Evolutionary conservation across 306 rosid genomes (phyloP).

Genomic region (Pachyrhizus erosus): DNA sequence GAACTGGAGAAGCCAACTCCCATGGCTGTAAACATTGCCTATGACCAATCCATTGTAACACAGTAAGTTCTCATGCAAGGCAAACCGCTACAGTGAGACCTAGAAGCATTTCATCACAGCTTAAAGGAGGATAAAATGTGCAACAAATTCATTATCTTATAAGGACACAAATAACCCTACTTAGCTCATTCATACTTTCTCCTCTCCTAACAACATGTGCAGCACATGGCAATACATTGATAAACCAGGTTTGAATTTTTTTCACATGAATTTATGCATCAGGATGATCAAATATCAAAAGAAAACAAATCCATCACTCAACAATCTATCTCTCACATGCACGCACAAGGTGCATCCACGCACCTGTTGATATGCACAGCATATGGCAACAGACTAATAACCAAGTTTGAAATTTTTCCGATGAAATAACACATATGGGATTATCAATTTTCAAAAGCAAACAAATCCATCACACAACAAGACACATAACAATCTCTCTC

Average conservation of each 20-base stretch:
- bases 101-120: conserved; percentile 2
- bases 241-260: conserved; percentile 1
- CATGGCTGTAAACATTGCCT: conserved; percentile 96
- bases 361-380: background rate
- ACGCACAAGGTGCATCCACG: background rate
- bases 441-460: too few species aligned
- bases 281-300: conserved; percentile 17
- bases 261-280: conserved; percentile 15
- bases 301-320: conserved; percentile 4
- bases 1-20: conserved; percentile 85
- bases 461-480: too few species aligned
- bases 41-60: conserved; percentile 50
- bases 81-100: background rate
- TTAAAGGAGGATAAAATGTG: conserved; percentile 4
- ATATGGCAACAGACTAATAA: background rate
- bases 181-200: background rate
- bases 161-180: background rate
- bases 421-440: background rate
- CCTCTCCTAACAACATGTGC: background rate
- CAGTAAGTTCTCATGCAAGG: conserved; percentile 29
- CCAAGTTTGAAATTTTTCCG: background rate
- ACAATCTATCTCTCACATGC: background rate
- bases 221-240: conserved; percentile 7
- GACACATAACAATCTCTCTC: too few species aligned
- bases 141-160: conserved; percentile 9